phyloP scores from a whole-genome alignment of 805 yeast genomes.

The Metschnikowia hibisci region DNA sequence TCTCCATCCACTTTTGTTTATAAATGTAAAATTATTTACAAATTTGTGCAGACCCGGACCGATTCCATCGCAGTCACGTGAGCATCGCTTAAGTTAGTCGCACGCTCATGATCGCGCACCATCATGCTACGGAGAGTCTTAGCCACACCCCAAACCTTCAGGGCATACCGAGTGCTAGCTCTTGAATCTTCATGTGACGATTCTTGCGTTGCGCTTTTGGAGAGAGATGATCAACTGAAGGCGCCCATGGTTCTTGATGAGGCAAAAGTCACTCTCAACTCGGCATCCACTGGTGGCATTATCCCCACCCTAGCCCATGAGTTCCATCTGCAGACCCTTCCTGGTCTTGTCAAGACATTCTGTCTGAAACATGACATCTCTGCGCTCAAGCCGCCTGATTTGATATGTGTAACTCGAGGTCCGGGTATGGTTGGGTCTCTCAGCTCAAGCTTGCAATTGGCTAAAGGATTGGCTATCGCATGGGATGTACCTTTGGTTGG shows the following conservation, averaged over 20 bases:
- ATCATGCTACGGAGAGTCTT: conserved; percentile 3
- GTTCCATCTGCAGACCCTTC: conserved; percentile 66
- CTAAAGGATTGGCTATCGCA: conserved; percentile 79
- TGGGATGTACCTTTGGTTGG: conserved; percentile 79
- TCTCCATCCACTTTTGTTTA: not conserved
- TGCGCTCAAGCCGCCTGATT: conserved; percentile 48
- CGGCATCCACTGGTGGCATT: conserved; percentile 72
- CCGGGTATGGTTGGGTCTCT: conserved; percentile 96
- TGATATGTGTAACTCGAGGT: conserved; percentile 88
- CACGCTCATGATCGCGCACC: conserved; percentile 2
- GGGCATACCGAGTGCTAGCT: conserved; percentile 66
- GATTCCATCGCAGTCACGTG: not conserved
- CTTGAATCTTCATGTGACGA: conserved; percentile 96
- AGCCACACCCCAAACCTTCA: not conserved
- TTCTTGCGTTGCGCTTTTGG: conserved; percentile 78
- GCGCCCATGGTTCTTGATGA: conserved; percentile 56
- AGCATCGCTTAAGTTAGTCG: not conserved
- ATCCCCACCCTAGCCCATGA: conserved; percentile 79
- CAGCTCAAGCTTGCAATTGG: conserved; percentile 75
- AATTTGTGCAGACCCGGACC: no score
- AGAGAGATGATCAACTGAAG: conserved; percentile 34
- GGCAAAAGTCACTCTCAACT: conserved; percentile 61
- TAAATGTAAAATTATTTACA: not conserved
- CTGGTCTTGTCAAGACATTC: conserved; percentile 45
- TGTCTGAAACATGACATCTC: conserved; percentile 34